These are phyloP conservation scores for Coemansia sp. DNA, from an alignment of 192 early-diverging fungal species.

Conservation along the genomic window DNA sequence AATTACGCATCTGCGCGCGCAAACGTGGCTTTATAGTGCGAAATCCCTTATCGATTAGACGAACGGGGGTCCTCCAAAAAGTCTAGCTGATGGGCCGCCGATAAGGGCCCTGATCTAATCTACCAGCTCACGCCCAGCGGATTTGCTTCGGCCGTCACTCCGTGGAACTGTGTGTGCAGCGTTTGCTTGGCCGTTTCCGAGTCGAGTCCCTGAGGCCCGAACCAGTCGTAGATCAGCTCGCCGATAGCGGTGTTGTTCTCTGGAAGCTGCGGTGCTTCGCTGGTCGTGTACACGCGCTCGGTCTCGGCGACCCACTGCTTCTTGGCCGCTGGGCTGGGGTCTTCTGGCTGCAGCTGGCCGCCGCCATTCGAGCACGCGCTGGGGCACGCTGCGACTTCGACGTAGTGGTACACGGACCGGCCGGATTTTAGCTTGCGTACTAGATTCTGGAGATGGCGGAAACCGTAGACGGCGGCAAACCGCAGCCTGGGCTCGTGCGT, in stretches of 20 bases:
- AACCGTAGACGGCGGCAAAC: conserved; percentile 90
- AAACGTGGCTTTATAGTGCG: no score
- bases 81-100: conserved; percentile 4
- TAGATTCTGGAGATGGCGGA: conserved; percentile 96
- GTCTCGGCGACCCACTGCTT: conserved; percentile 73
- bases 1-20: no score
- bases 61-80: no score
- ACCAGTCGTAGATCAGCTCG: conserved; percentile 76
- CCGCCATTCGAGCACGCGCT: conserved; percentile 97
- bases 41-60: no score
- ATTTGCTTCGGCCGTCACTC: conserved; percentile 66
- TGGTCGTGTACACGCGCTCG: conserved; percentile 60
- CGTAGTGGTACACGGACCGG: conserved; percentile 75
- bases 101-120: conserved; percentile 3
- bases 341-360: conserved; percentile 73
- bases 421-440: conserved; percentile 90
- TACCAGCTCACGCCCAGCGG: conserved; percentile 83
- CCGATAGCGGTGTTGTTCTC: conserved; percentile 55
- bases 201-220: conserved; percentile 56
- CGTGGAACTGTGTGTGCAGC: conserved; percentile 83
- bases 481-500: conserved; percentile 55
- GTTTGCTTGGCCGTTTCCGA: conserved; percentile 55
- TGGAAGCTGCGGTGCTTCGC: conserved; percentile 54
- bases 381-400: conserved; percentile 98
- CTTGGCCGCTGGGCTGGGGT: conserved; percentile 46